A percentile compares a stretch with the other conserved stretches of the same genome.
These are phyloP conservation scores for Amanita muscaria DNA, from an alignment of 768 basidiomycete species.

Conservation along the genomic window DNA sequence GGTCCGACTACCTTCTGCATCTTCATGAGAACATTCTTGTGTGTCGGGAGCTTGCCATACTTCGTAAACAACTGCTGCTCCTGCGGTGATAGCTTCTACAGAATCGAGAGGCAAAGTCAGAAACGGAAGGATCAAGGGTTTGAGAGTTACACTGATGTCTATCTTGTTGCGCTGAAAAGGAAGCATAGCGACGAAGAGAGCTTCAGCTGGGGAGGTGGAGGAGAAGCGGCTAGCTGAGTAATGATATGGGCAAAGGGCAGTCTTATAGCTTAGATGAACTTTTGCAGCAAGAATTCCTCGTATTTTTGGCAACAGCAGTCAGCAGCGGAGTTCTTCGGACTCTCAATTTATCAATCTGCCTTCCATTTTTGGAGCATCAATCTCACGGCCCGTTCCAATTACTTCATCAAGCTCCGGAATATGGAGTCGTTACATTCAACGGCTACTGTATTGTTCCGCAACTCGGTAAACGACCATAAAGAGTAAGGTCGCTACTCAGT, in stretches of 20 bases:
- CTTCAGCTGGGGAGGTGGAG: constrained; percentile 19
- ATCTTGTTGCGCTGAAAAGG: constrained; percentile 84
- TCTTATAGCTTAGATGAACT: constrained; percentile 12
- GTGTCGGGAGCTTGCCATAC: constrained; percentile 90
- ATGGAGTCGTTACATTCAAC: neutral
- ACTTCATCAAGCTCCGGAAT: constrained; percentile 1
- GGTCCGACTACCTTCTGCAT: constrained; percentile 85
- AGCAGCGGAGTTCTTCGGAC: constrained; percentile 24
- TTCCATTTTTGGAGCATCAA: neutral
- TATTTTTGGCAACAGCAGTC: constrained; percentile 10
- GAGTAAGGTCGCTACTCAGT: too few species aligned
- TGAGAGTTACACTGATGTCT: constrained; percentile 75
- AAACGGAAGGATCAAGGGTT: constrained; percentile 19
- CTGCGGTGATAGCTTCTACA: constrained; percentile 73
- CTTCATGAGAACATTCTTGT: constrained; percentile 89
- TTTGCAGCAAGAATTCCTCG: neutral
- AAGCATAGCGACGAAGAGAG: constrained; percentile 41
- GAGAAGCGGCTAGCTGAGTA: constrained; percentile 17
- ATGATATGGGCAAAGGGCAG: constrained; percentile 14
- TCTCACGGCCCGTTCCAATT: neutral
- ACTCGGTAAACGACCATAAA: too few species aligned
- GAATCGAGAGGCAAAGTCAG: neutral
- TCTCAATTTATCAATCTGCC: constrained; percentile 10
- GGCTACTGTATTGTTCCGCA: too few species aligned
- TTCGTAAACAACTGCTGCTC: constrained; percentile 91